Conservation (phyloP, 257 asterid species). For the Scutellaria baicalensis region DNA sequence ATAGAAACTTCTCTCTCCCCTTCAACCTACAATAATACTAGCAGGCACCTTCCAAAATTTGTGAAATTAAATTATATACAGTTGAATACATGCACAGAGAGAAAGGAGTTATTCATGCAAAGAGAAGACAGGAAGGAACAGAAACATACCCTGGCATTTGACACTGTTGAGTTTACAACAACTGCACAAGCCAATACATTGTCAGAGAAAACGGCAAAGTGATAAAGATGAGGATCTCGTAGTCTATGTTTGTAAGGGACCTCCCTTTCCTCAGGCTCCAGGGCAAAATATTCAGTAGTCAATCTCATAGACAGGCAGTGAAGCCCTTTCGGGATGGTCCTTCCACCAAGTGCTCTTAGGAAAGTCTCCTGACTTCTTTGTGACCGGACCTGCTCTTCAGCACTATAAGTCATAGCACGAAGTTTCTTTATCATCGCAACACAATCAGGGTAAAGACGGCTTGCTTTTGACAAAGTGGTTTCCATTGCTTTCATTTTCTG, state of each 20-base stretch:
- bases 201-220: slow-evolving; percentile 87
- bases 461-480: slow-evolving; percentile 60
- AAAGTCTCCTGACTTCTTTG: slow-evolving; percentile 59
- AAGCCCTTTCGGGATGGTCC: slow-evolving; percentile 84
- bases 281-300: slow-evolving; percentile 73
- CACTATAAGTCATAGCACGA: slow-evolving; percentile 75
- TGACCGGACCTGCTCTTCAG: slow-evolving; percentile 74
- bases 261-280: slow-evolving; percentile 50
- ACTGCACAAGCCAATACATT: slow-evolving; percentile 86
- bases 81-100: neutral
- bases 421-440: slow-evolving; percentile 73
- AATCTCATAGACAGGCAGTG: slow-evolving; percentile 91
- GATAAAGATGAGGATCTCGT: slow-evolving; percentile 57
- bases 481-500: slow-evolving; percentile 96
- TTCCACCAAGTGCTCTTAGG: slow-evolving; percentile 75
- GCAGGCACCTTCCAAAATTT: neutral
- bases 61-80: neutral
- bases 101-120: neutral
- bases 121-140: slow-evolving; percentile 7
- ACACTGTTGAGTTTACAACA: slow-evolving; percentile 83
- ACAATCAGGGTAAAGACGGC: slow-evolving; percentile 79
- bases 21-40: neutral
- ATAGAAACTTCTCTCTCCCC: neutral
- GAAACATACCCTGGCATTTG: slow-evolving; percentile 57
- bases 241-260: slow-evolving; percentile 54